These are phyloP conservation scores for Begonia fuchsioides DNA, from an alignment of 306 rosid genomes.

Conservation along the genomic window DNA sequence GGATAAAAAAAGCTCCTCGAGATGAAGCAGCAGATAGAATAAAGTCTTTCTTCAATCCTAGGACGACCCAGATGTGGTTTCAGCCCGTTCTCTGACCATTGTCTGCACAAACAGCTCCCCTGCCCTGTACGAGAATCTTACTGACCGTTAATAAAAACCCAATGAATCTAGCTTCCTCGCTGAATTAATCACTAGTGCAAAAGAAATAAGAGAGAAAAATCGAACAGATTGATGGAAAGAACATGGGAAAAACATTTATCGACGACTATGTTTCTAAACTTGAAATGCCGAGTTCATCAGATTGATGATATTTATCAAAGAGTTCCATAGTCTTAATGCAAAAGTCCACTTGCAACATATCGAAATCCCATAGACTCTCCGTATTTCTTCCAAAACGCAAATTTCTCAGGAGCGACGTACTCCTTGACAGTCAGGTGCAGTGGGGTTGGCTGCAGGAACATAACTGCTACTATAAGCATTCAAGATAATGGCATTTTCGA, in stretches of 20 bases:
- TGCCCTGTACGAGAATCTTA: constrained; percentile 87
- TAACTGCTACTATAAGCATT: not conserved
- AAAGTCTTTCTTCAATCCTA: not conserved
- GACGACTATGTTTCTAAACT: no score
- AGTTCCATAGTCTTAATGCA: constrained; percentile 3
- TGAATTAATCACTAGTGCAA: no score
- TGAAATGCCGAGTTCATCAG: not conserved
- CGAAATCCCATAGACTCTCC: constrained; percentile 96
- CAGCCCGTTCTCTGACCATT: constrained; percentile 50
- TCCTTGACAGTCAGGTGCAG: constrained; percentile 90
- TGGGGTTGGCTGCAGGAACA: constrained; percentile 81
- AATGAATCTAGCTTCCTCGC: not conserved
- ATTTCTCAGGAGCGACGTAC: constrained; percentile 77
- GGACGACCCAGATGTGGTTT: constrained; percentile 9
- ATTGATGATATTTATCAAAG: constrained; percentile 7
- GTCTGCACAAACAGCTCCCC: constrained; percentile 91
- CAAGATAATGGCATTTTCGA: constrained; percentile 9
- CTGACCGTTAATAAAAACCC: constrained; percentile 17
- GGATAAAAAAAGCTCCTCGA: no score
- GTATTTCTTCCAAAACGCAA: constrained; percentile 79
- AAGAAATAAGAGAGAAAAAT: not conserved
- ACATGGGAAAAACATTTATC: no score
- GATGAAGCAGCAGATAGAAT: no score
- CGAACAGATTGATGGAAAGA: not conserved
- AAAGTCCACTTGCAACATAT: constrained; percentile 78